Evolutionary conservation across 2,329 filamentous ascomycete species (phyloP), one percentile per base, ranked within the genome.

Genomic region (Fulvia fulva): DNA sequence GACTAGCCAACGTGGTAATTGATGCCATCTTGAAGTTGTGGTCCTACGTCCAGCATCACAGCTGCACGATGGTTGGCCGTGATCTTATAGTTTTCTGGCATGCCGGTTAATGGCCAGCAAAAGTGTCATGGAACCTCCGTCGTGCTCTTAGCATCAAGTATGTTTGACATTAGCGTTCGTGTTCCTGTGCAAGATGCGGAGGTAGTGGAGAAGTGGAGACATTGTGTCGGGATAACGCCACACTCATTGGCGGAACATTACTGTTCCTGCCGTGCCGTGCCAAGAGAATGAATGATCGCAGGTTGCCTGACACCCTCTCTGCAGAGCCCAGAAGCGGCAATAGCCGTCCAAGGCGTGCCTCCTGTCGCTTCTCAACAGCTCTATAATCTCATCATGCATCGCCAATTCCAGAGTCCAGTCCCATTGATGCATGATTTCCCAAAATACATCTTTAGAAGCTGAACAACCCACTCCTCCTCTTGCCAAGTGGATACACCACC

Each of bases 401-500:
- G n/a, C n/a, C n/a, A n/a, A n/a, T n/a, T n/a, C n/a, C n/a, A n/a
- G n/a, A n/a, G n/a, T n/a, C n/a, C n/a, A n/a, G n/a, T n/a, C n/a
- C n/a, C n/a, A n/a, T n/a, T n/a, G n/a, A n/a, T n/a, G n/a, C n/a
- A n/a, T n/a, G n/a, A n/a, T n/a, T n/a, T n/a, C n/a, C n/a, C n/a
- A n/a, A n/a, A n/a, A 37, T 37, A 14, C 37, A 41, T 41, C 14
- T 41, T 56, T 57, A 70, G 51, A 76, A 74, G 57, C 71, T 75
- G 62, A 76, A 76, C 56, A 76, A 57, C 16, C 73, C 74, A 63
- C 73, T 76, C 60, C 77, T 73, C 68, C 71, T 75, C 73, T 79
- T 80, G 9, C 78, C 77, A 19, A 78, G 69, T 3, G 78, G 78
- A 67, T 80, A 80, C 5, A 80, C 76, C 9, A 79, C 66, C 28